Evolutionary conservation across 768 basidiomycete species (phyloP).

Genomic region (Mycena epipterygia): DNA sequence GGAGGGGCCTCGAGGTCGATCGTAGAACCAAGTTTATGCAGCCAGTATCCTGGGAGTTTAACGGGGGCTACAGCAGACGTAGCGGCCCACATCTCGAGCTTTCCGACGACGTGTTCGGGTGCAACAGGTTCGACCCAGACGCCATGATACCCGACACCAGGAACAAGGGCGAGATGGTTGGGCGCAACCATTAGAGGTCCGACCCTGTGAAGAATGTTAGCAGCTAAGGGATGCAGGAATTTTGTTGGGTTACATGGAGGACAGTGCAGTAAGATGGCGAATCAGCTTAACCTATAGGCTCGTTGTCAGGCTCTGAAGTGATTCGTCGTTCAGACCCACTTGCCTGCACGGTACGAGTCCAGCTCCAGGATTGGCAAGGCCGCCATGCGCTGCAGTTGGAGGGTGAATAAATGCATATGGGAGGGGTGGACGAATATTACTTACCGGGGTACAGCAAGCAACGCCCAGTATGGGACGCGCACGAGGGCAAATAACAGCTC

Average conservation of each 20-base stretch:
- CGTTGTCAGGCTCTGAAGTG: no score
- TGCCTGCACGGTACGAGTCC: constrained; percentile 55
- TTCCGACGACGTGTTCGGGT: constrained; percentile 57
- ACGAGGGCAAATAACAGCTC: constrained; percentile 56
- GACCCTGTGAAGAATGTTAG: constrained; percentile 43
- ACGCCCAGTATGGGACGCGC: constrained; percentile 62
- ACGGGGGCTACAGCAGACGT: constrained; percentile 55
- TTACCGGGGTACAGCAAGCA: constrained; percentile 56
- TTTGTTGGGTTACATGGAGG: background rate
- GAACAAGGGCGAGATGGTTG: constrained; percentile 56
- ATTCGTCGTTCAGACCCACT: no score
- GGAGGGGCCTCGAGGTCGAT: constrained; percentile 54
- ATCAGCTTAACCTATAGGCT: constrained; percentile 51
- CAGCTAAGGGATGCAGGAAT: background rate
- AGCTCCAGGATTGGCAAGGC: constrained; percentile 61
- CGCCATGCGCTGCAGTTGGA: constrained; percentile 51
- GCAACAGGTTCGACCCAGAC: constrained; percentile 62
- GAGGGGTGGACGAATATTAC: constrained; percentile 36
- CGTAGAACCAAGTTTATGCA: constrained; percentile 55
- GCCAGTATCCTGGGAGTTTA: constrained; percentile 71
- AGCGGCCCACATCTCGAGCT: constrained; percentile 56
- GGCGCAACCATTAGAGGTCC: constrained; percentile 50
- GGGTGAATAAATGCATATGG: no score
- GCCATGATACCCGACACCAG: constrained; percentile 57
- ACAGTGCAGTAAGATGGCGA: constrained; percentile 41